Evolutionary conservation across 345 rosid species (phyloP).

Genomic region (Carallia brachiata): DNA sequence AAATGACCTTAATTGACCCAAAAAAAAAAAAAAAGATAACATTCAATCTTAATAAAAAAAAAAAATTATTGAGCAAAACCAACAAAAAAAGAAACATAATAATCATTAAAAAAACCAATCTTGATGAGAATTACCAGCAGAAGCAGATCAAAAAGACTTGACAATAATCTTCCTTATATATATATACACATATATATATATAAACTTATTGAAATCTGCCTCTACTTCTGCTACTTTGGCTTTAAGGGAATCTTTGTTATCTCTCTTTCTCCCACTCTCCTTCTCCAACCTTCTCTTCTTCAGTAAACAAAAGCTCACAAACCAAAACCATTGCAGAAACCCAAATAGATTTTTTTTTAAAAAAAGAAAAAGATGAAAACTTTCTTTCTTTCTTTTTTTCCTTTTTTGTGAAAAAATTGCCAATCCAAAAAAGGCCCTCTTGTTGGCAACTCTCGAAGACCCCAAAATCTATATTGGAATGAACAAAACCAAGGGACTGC

Average conservation of each 20-base stretch:
- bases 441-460: conserved; percentile 3
- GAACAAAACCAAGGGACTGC: conserved; percentile 24
- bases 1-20: neutral
- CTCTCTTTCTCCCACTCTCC: conserved; percentile 86
- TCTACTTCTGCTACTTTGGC: conserved; percentile 35
- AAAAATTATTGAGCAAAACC: neutral
- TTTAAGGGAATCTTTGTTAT: conserved; percentile 19
- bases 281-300: conserved; percentile 58
- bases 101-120: neutral
- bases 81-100: neutral
- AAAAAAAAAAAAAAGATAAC: neutral
- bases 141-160: conserved; percentile 35
- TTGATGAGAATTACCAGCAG: conserved; percentile 42
- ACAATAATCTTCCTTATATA: conserved; percentile 1
- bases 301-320: conserved; percentile 47
- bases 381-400: neutral
- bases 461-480: conserved; percentile 14
- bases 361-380: neutral
- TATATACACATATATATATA: neutral
- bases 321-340: conserved; percentile 59
- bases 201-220: neutral
- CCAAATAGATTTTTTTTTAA: too few relatives aligned
- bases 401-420: neutral
- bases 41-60: neutral
- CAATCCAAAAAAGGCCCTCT: conserved; percentile 3